Evolutionary conservation across 441 rosid genomes (phyloP), one percentile per base, ranked within the genome.

Genomic region (Aleurites moluccanus): DNA sequence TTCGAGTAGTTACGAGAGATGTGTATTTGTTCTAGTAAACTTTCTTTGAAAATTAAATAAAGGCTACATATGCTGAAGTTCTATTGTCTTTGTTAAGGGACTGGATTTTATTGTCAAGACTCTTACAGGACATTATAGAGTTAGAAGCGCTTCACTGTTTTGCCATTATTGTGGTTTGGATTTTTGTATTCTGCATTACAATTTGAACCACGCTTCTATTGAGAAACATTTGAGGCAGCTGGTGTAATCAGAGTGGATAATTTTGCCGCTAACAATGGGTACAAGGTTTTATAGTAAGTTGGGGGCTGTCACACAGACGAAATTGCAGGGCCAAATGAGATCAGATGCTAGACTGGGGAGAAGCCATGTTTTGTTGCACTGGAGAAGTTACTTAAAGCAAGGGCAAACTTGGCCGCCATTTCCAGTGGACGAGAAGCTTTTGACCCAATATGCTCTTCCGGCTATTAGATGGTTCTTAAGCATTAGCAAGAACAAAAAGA

Each of bases 31-130:
- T 53, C 69, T n/a, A 50, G 70, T 67, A 63, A 70, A 55, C 61
- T 64, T 73, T 60, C 79, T 38, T 73, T 27, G 65, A 52, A 71
- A 73, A 60, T 75, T 79, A 66, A 82, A 81, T 80, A 82, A 85
- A 76, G 45, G 67, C 78, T 4, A 6, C 64, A 64, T 72, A 27
- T 68, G 72, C 56, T 65, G 44, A 64, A 56, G 77, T 38, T 86
- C 64, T 63, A 59, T 60, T 56, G 67, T 71, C 62, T 45, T 64
- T 21, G 55, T 74, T 23, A 67, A 67, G 79, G 74, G 74, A 79
- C 53, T 42, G 53, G 75, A 59, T 40, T 75, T 82, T 69, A 59
- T 25, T 65, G 72, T 71, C 64, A 73, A 33, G 47, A 73, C n/a
- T n/a, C 75, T 28, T 57, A 63, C 71, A 60, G 79, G 78, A 73